Evolutionary conservation across 148 eudicot species (phyloP).

Genomic region (Rhododendron simsii): DNA sequence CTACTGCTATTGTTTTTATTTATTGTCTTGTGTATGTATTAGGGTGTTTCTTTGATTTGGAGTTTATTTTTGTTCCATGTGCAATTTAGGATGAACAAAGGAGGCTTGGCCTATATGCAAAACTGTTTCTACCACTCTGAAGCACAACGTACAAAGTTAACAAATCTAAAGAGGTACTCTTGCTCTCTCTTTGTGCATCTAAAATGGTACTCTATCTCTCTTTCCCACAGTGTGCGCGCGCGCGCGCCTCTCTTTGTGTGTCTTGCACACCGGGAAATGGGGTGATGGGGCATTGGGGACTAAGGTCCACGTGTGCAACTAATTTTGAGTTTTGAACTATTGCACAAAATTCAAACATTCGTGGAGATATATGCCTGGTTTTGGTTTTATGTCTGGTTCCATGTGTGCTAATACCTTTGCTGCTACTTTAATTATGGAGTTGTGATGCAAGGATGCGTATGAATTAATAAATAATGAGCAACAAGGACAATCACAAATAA

Average conservation of each 20-base stretch:
- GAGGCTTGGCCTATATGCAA: constrained; percentile 69
- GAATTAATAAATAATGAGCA: no score
- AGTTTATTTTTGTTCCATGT: background rate
- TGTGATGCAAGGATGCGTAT: no score
- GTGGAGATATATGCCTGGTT: no score
- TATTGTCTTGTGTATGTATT: background rate
- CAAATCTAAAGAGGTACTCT: constrained; percentile 62
- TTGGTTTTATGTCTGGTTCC: no score
- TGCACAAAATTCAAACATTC: no score
- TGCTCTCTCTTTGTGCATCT: background rate
- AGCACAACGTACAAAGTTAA: constrained; percentile 42
- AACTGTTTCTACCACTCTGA: constrained; percentile 70
- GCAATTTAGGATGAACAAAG: constrained; percentile 64
- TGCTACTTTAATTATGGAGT: no score
- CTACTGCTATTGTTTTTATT: background rate
- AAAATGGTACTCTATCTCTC: background rate
- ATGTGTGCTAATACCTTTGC: no score
- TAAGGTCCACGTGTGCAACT: background rate
- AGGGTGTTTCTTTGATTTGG: background rate
- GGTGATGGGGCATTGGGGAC: background rate
- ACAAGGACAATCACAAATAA: no score
- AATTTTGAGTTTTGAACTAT: background rate
- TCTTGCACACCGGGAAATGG: background rate
- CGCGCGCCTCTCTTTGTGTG: background rate
- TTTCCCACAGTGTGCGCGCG: background rate